phyloP scores from a whole-genome alignment of 2,329 filamentous ascomycete genomes.

The Fusarium graminum region DNA sequence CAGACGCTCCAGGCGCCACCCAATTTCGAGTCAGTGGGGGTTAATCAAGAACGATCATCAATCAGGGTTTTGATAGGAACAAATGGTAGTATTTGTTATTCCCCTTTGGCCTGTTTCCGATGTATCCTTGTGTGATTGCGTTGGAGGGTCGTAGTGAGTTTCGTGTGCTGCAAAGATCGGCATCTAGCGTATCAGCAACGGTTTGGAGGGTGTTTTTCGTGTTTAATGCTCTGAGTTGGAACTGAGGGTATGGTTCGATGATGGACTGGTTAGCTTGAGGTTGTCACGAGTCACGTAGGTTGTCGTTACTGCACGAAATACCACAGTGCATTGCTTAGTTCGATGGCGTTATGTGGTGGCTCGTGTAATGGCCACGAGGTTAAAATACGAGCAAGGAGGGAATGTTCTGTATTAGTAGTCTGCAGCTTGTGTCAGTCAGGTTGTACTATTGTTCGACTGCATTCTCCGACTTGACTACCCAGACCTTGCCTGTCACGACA shows the following conservation, averaged over 20 bases:
- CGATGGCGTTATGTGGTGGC: slow-evolving; percentile 8
- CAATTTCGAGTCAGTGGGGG: slow-evolving; percentile 37
- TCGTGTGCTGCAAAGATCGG: slow-evolving; percentile 21
- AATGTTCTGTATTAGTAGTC: neutral
- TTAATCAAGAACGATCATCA: slow-evolving; percentile 7
- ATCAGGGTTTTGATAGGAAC: slow-evolving; percentile 12
- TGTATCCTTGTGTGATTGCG: slow-evolving; percentile 11
- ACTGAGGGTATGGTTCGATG: neutral
- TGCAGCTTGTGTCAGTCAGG: neutral
- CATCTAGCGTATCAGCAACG: slow-evolving; percentile 10
- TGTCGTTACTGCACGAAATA: slow-evolving; percentile 7
- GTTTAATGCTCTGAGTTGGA: neutral
- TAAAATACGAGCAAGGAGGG: neutral
- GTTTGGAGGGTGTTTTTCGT: slow-evolving; percentile 7
- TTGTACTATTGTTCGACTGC: neutral
- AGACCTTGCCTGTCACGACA: slow-evolving; percentile 4
- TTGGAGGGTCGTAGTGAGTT: slow-evolving; percentile 11
- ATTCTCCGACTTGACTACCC: neutral
- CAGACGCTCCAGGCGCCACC: slow-evolving; percentile 37
- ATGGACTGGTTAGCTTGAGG: slow-evolving; percentile 1
- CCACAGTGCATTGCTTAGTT: neutral
- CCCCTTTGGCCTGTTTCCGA: slow-evolving; percentile 9
- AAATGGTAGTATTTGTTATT: slow-evolving; percentile 9
- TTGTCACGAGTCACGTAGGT: neutral
- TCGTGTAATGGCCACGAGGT: neutral